phyloP scores from a whole-genome alignment of 1,284 basidiomycete genomes.

The Microbotryomycetes sp. region DNA sequence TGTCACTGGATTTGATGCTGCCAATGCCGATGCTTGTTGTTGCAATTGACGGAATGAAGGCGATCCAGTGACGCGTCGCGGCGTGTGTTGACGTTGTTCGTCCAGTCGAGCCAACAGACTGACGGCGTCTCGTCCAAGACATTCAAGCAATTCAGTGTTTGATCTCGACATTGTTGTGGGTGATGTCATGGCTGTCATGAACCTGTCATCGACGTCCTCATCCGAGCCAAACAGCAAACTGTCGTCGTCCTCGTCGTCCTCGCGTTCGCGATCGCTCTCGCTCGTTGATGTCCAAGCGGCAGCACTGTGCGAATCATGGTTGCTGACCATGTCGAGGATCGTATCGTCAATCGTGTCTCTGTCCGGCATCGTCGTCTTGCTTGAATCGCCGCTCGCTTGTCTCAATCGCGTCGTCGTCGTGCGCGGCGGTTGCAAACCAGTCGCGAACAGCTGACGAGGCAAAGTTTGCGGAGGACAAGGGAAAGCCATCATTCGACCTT shows the following conservation, averaged over 20 bases:
- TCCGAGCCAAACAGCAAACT: neutral
- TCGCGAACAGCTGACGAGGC: neutral
- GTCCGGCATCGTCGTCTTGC: neutral
- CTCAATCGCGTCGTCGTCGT: neutral
- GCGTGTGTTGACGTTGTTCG: neutral
- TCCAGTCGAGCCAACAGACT: neutral
- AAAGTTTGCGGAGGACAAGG: neutral
- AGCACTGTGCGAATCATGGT: no score
- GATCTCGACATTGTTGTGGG: neutral
- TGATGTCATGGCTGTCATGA: neutral
- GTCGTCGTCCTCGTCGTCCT: neutral
- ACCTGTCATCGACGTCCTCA: neutral
- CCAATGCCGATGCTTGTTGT: no score
- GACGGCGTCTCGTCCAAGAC: neutral
- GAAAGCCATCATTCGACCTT: neutral
- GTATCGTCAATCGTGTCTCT: neutral
- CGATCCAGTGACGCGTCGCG: neutral
- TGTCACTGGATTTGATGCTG: no score
- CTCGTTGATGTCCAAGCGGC: no score
- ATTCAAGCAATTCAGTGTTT: neutral
- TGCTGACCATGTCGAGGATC: neutral
- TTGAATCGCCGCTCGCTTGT: neutral
- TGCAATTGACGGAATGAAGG: no score
- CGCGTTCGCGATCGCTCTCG: neutral
- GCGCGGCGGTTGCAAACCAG: no score